Evolutionary conservation across 192 early-diverging fungal species (phyloP).

Genomic region (Linnemannia exigua): DNA sequence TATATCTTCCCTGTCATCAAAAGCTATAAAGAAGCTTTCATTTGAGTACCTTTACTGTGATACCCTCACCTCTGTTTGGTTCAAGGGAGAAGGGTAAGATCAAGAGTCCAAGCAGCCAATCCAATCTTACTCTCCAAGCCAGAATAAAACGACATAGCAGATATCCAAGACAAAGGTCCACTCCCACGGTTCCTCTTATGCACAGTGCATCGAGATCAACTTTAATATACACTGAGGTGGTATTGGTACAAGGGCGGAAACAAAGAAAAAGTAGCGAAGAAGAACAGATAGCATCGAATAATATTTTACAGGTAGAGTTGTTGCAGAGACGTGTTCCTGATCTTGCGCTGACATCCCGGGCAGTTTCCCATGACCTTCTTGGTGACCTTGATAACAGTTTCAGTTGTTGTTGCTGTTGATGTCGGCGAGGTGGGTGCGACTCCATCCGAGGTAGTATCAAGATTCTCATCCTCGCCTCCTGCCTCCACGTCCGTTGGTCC

Average conservation of each 20-base stretch:
- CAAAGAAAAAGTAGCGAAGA: neutral
- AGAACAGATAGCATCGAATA: neutral
- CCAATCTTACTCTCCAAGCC: too few species aligned
- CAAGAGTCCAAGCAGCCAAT: too few species aligned
- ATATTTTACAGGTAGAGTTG: slow-evolving; percentile 36
- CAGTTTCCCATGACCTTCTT: slow-evolving; percentile 14
- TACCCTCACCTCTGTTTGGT: too few species aligned
- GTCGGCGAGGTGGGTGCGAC: neutral
- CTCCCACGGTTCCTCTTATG: neutral
- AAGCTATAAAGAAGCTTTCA: too few species aligned
- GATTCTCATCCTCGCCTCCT: neutral
- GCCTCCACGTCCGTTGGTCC: neutral
- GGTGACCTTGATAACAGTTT: slow-evolving; percentile 14
- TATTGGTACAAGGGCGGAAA: neutral
- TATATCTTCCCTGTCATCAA: neutral
- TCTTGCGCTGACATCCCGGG: slow-evolving; percentile 35
- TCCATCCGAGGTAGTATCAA: neutral
- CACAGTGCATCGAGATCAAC: neutral
- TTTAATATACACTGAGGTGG: neutral
- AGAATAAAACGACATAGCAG: neutral
- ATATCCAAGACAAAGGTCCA: neutral
- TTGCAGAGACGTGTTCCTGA: slow-evolving; percentile 19
- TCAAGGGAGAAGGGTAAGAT: too few species aligned
- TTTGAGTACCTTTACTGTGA: too few species aligned
- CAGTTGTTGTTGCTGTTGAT: neutral